These are phyloP conservation scores for Acanthamoeba lenticulata DNA, from an alignment of 208 protist species.

Conservation along the genomic window DNA sequence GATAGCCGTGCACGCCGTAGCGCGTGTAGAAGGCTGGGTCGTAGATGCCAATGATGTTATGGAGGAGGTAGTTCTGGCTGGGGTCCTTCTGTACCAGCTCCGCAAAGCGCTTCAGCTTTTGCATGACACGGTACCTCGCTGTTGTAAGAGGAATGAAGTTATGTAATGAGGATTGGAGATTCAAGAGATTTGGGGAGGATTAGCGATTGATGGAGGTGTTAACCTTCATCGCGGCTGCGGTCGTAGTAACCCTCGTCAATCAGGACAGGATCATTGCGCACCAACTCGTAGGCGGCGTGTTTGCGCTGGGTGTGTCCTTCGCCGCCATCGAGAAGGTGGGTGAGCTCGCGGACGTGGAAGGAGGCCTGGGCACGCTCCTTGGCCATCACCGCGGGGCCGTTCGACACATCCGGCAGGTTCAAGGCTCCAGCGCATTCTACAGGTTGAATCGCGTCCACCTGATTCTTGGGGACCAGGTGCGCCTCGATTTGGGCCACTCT, in stretches of 20 bases:
- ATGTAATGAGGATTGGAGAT: too few relatives aligned
- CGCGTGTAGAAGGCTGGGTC: conserved; percentile 43
- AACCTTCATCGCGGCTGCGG: conserved; percentile 24
- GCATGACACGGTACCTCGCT: conserved; percentile 54
- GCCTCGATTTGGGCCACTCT: not conserved
- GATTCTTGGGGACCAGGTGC: not conserved
- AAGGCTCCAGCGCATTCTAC: not conserved
- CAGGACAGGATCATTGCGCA: conserved; percentile 36
- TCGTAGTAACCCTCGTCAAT: conserved; percentile 56
- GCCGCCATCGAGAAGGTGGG: conserved; percentile 53
- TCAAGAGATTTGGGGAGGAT: too few relatives aligned
- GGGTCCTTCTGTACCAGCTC: conserved; percentile 46
- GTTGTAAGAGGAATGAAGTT: not conserved
- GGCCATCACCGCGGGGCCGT: not conserved
- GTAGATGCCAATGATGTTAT: conserved; percentile 45
- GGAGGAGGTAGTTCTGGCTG: not conserved
- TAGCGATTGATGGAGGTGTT: not conserved
- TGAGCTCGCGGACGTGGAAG: conserved; percentile 48
- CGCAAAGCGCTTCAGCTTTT: conserved; percentile 13
- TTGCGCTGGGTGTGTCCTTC: conserved; percentile 14
- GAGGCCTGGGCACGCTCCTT: not conserved
- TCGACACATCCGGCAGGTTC: not conserved
- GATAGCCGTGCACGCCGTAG: too few relatives aligned
- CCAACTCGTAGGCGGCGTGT: not conserved
- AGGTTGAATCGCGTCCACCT: not conserved